These are phyloP conservation scores for Mortierella sp. DNA, from an alignment of 371 early-diverging fungal genomes.

Conservation along the genomic window DNA sequence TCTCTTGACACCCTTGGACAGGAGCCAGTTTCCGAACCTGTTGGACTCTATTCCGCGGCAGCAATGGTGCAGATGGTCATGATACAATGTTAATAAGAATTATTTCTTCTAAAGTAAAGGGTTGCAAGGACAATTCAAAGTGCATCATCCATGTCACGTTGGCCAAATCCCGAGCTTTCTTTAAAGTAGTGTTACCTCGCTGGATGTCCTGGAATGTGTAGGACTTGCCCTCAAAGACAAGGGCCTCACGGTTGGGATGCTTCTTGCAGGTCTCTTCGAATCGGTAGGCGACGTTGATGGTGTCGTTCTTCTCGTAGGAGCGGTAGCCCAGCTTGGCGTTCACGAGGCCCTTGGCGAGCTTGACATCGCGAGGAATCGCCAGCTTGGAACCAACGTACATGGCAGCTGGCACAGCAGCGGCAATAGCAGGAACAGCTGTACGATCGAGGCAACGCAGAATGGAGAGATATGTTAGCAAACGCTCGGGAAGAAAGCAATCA, in stretches of 20 bases:
- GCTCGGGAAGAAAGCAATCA: not conserved
- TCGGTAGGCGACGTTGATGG: constrained; percentile 54
- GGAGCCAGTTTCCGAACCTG: constrained; percentile 48
- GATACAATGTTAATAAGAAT: not conserved
- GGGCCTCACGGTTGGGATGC: constrained; percentile 46
- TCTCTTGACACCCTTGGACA: constrained; percentile 57
- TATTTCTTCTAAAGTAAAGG: not conserved
- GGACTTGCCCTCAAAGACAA: constrained; percentile 54
- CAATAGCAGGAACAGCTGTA: constrained; percentile 37
- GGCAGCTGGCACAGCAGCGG: constrained; percentile 54
- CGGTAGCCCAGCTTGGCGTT: constrained; percentile 46
- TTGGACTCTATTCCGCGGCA: constrained; percentile 37
- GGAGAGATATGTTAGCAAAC: not conserved
- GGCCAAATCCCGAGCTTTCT: not conserved
- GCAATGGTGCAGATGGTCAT: too few relatives aligned
- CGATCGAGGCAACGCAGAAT: not conserved
- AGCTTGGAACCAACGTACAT: constrained; percentile 53
- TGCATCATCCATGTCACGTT: not conserved
- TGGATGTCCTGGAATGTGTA: constrained; percentile 55
- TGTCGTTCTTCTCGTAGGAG: constrained; percentile 51
- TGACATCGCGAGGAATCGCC: constrained; percentile 50
- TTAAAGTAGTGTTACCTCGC: constrained; percentile 30
- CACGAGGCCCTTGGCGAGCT: constrained; percentile 46
- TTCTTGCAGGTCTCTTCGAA: constrained; percentile 53
- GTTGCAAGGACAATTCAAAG: too few relatives aligned